Base-by-base conservation (phyloP, 768 basidiomycete species). In the Lyophyllum atratum region DNA sequence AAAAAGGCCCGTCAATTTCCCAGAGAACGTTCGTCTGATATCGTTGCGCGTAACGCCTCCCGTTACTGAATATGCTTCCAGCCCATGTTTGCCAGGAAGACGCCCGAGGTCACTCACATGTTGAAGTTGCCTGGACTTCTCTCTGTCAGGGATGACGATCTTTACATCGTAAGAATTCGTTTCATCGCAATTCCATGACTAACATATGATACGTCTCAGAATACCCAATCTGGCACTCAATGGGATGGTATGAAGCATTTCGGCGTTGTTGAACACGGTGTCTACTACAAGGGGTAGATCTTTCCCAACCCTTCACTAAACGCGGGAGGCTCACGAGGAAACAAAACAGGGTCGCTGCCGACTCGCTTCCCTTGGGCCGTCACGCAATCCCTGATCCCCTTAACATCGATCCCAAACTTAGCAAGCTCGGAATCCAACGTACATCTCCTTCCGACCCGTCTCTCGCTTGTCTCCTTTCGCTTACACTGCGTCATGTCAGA, bases 161-260 rank as follows among this genome's bases (percentile, higher is more conserved):
- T 85, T 43, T 76, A 85, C 62, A 82, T 85, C 22, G 83, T 85
- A 56, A n/a, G n/a, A n/a, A 67, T 47, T 39, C 55, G 45, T 25
- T 15, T 37, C 14, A 14, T 37, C 14, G 8, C 26, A 49, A 14
- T 29, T 19, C n/a, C 28, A 43, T 22, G 25, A 21, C 34, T 45
- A 33, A n/a, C 57, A 10, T 12, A 14, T n/a, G 9, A n/a, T 43
- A 15, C n/a, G 31, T 48, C 24, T 21, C 61, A 87, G 86, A 87
- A 89, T 58, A 86, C 86, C 0, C 87, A 88, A 72, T 86, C 85
- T 0, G 85, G 86, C 4, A 78, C 84, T 4, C 87, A 89, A 62
- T 87, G 86, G 86, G 87, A 88, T 61, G 85, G 86, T 6, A 57
- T 87, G 67, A 76, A 79, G 56, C 85, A 88, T 60, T 84, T 77